A percentile compares a stretch with the other conserved stretches of the same genome.
Evolutionary conservation across 108 stramenopile species (phyloP).

Genomic region (Pseudonitzschia multistriata): DNA sequence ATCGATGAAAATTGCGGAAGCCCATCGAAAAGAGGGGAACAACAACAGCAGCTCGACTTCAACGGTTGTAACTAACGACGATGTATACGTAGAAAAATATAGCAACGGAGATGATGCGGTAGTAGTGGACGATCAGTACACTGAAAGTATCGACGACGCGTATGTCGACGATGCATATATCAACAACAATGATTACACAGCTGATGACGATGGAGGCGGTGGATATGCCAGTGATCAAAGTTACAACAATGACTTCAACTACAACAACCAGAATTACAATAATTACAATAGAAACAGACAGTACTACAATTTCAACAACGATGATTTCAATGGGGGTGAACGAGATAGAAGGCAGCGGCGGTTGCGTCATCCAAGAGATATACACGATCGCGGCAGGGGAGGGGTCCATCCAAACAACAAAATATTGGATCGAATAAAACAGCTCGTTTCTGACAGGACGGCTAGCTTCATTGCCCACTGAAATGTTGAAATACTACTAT

Average conservation of each 20-base stretch:
- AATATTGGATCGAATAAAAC: slow-evolving; percentile 3
- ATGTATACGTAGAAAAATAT: slow-evolving; percentile 16
- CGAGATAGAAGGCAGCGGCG: slow-evolving; percentile 2
- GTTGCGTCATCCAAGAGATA: neutral
- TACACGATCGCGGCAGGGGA: neutral
- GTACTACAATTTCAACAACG: neutral
- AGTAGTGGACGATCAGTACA: slow-evolving; percentile 2
- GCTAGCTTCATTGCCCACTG: neutral
- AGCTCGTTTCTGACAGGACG: neutral
- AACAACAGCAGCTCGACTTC: neutral
- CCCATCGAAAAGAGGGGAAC: slow-evolving; percentile 13
- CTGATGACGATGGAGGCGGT: neutral
- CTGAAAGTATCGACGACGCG: neutral
- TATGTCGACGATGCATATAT: neutral
- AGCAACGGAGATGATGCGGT: neutral
- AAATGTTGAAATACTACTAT: no score
- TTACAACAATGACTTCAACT: no score
- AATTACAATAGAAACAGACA: neutral
- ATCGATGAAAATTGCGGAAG: slow-evolving; percentile 40
- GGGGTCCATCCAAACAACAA: neutral
- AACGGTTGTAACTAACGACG: slow-evolving; percentile 8
- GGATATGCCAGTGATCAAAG: neutral
- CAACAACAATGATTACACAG: neutral
- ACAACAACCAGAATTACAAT: slow-evolving; percentile 9
- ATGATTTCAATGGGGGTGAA: neutral